Percentiles rank a stretch among this genome's conserved stretches.
These are phyloP conservation scores for Blastobotrys americana DNA, from an alignment of 805 yeast species.

Conservation along the genomic window DNA sequence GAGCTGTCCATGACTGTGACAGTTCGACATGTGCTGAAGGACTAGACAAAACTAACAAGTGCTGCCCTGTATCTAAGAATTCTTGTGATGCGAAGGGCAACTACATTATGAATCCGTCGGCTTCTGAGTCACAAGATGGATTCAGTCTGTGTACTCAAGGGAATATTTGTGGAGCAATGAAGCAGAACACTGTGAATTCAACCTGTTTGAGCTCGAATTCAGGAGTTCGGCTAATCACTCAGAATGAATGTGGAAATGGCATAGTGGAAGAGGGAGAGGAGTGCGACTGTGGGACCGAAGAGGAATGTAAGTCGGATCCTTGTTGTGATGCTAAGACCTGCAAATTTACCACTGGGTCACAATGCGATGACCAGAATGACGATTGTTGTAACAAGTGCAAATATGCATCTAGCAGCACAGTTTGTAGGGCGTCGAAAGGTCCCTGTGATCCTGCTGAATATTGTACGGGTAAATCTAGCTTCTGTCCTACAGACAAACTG, in stretches of 20 bases:
- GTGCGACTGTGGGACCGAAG: slow-evolving; percentile 34
- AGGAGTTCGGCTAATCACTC: slow-evolving; percentile 25
- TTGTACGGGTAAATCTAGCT: slow-evolving; percentile 30
- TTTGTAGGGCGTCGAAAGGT: slow-evolving; percentile 29
- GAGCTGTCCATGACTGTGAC: slow-evolving; percentile 37
- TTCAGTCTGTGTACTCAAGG: slow-evolving; percentile 32
- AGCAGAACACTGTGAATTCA: slow-evolving; percentile 24
- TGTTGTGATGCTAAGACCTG: slow-evolving; percentile 32
- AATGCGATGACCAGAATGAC: slow-evolving; percentile 30
- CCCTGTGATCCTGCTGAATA: slow-evolving; percentile 31
- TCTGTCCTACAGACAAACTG: slow-evolving; percentile 27
- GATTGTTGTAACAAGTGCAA: slow-evolving; percentile 29
- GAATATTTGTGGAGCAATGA: slow-evolving; percentile 29
- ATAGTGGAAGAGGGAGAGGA: slow-evolving; percentile 36
- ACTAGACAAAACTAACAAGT: slow-evolving; percentile 22
- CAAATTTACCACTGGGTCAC: slow-evolving; percentile 24
- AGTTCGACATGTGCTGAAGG: slow-evolving; percentile 28
- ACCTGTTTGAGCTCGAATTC: slow-evolving; percentile 28
- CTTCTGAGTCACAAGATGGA: slow-evolving; percentile 23
- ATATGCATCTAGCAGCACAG: slow-evolving; percentile 23
- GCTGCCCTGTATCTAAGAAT: slow-evolving; percentile 30
- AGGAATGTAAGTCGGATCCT: slow-evolving; percentile 26
- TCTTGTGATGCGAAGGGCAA: slow-evolving; percentile 30
- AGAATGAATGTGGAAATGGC: slow-evolving; percentile 33
- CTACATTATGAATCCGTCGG: slow-evolving; percentile 34